Evolutionary conservation across 768 basidiomycete genomes (phyloP).

Genomic region (Mycena vitilis): DNA sequence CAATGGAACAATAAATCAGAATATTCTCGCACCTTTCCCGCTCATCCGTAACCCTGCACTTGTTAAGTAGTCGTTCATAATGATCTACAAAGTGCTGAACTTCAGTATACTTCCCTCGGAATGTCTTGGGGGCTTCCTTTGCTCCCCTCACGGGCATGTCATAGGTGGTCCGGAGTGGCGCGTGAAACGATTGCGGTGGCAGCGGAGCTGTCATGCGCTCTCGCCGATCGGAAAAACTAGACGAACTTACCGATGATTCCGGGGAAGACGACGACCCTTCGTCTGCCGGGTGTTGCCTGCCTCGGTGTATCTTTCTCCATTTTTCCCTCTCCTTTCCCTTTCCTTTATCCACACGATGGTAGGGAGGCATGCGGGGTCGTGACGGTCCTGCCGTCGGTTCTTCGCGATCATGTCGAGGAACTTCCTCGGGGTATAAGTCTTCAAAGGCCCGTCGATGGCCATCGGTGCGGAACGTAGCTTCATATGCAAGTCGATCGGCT

Average conservation of each 20-base stretch:
- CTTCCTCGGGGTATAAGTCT: too few relatives aligned
- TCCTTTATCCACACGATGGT: too few relatives aligned
- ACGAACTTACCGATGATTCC: not conserved
- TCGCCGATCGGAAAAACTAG: not conserved
- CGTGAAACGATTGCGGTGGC: not conserved
- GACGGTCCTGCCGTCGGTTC: too few relatives aligned
- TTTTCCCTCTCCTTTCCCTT: too few relatives aligned
- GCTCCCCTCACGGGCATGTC: not conserved
- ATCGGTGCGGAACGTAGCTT: too few relatives aligned
- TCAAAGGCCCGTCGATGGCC: too few relatives aligned
- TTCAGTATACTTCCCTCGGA: not conserved
- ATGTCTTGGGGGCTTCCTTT: not conserved
- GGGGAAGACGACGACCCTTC: too few relatives aligned
- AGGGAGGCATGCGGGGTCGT: too few relatives aligned
- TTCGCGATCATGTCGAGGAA: too few relatives aligned
- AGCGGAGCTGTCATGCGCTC: not conserved
- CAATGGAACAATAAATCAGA: not conserved
- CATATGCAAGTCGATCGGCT: too few relatives aligned
- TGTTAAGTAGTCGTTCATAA: not conserved
- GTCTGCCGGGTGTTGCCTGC: too few relatives aligned
- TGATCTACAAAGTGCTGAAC: not conserved
- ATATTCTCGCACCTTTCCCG: not conserved
- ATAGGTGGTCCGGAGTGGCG: not conserved
- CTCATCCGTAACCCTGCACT: not conserved
- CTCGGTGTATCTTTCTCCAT: too few relatives aligned